phyloP scores from a whole-genome alignment of 345 rosid genomes.

The Cardamine chenopodiifolia region DNA sequence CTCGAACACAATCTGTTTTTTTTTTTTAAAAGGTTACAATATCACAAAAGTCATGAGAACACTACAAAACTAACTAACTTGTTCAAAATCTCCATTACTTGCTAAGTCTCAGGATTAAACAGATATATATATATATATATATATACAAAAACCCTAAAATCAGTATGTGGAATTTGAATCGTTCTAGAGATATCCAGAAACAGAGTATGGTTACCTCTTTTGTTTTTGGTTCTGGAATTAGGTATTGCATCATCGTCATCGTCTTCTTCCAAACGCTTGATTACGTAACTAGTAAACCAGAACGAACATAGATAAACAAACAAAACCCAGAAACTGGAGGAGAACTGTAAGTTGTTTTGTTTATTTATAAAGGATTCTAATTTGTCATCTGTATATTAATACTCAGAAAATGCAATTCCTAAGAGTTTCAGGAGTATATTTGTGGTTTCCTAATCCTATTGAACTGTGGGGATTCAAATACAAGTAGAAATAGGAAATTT shows the following conservation, averaged over 20 bases:
- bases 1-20: conserved; percentile 63
- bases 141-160: not conserved
- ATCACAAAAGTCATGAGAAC: not conserved
- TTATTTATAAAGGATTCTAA: not conserved
- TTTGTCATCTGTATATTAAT: not conserved
- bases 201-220: conserved; percentile 26
- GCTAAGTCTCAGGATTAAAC: not conserved
- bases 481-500: conserved; percentile 3
- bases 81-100: not conserved
- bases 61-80: not conserved
- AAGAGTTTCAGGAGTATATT: not conserved
- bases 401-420: not conserved
- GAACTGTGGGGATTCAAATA: conserved; percentile 21
- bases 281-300: conserved; percentile 11
- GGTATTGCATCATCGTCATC: conserved; percentile 29
- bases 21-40: not conserved
- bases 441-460: conserved; percentile 17
- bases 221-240: conserved; percentile 42
- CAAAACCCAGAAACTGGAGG: conserved; percentile 4
- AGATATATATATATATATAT: not conserved
- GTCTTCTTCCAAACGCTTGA: not conserved
- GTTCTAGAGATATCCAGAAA: not conserved
- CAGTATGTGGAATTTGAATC: not conserved
- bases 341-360: not conserved
- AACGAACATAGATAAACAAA: conserved; percentile 1